Evolutionary conservation across 2,329 filamentous ascomycete species (phyloP), one percentile per base, ranked within the genome.

Genomic region (Paracorniculantispora psalliotae): DNA sequence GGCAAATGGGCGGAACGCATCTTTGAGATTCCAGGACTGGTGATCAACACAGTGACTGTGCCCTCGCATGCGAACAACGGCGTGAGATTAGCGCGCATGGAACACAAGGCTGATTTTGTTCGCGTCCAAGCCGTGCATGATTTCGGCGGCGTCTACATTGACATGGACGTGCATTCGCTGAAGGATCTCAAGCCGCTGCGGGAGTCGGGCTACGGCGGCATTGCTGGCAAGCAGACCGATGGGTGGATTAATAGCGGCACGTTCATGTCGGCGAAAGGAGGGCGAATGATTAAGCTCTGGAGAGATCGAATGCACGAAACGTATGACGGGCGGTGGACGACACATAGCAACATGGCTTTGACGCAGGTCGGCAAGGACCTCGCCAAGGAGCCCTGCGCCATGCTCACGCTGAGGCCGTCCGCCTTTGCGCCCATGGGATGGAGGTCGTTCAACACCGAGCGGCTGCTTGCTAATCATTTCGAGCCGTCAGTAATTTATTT

Each of bases 321-420:
- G 17, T 72, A 67, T 59, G 60, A 67, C 33, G 67, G 68, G 9
- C 51, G 52, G 5, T 71, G 67, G 67, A 66, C 61, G n/a, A 67
- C 67, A 1, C 68, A 70, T 50, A 66, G 65, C 60, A 68, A 70
- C 61, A 46, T 37, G 5, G 61, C 65, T 9, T 59, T 71, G 10
- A 69, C 67, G 4, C 26, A 39, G 9, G 30, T 69, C 12, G 63
- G 74, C 13, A 86, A 87, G 64, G 75, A 77, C 59, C 74, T 90
- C 3, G 60, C 61, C 7, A 23, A 51, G 4, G 63, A 64, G 39
- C 59, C 66, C 7, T 63, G 67, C 21, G 63, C 68, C 58, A 58
- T 67, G 56, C 63, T 69, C 33, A 65, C 66, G 35, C 49, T 69
- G 60, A 63, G 65, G 15, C 64, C 59, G 10, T 53, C 63, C 35